Evolutionary conservation across 179 eudicot genomes (phyloP), one percentile per base, ranked within the genome.

Genomic region (Silene coronaria): DNA sequence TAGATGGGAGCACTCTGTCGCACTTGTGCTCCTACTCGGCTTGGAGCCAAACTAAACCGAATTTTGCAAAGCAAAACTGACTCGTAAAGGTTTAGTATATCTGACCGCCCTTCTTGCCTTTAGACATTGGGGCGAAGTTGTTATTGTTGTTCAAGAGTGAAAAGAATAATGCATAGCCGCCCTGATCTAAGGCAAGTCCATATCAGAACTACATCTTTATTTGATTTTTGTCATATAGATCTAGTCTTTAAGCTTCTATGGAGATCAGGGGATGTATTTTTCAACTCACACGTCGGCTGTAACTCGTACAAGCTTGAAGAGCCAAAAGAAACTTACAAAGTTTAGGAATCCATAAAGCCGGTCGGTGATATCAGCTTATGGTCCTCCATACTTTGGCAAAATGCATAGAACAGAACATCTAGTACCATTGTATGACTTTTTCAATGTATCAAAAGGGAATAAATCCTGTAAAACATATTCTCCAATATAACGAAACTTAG

Each of bases 351-450:
- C 45, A 38, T 38, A 38, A 12, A 38, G 45, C 9, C 9, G 45
- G 45, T 38, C 12, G 1, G 45, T 51, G 57, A 13, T 11, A 30
- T 64, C 19, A 7, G n/a, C 57, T 53, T 57, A 1, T 65, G 74
- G 6, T 30, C 74, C 24, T 67, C 70, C 81, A 58, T 57, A 36
- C 67, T 77, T 59, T 45, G 59, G 62, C 70, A 42, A 60, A 72
- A 76, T 79, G 55, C 77, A 74, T 58, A 59, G 81, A 79, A 79
- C 73, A 53, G 32, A 72, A 78, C 73, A 78, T 70, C 17, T 26
- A 32, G 32, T 19, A 59, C 19, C 32, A 58, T 27, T 58, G 59
- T 62, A 45, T 27, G 65, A 46, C 64, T 61, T 61, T 59, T 66
- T 23, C 34, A 14, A 26, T 16, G 8, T 58, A 16, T 26, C 23